phyloP scores from a whole-genome alignment of 1,284 basidiomycete species.

The Tilletia indica region DNA sequence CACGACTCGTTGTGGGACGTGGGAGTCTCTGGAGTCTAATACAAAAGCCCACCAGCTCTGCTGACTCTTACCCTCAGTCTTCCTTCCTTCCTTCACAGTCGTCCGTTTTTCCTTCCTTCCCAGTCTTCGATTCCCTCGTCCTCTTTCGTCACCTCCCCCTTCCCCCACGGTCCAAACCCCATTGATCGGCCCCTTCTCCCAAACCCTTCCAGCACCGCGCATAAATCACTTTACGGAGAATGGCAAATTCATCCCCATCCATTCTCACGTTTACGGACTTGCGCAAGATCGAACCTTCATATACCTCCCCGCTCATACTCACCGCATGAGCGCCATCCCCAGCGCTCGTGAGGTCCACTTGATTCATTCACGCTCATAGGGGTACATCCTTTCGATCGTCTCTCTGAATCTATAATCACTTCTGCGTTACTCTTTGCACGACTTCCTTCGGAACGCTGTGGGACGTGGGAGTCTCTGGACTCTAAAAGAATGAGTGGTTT shows the following conservation, averaged over 20 bases:
- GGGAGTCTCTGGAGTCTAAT: no score
- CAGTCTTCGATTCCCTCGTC: background rate
- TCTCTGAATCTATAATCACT: no score
- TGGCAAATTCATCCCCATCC: no score
- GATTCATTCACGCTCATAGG: slow-evolving; percentile 43
- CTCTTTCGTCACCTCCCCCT: background rate
- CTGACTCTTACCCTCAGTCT: background rate
- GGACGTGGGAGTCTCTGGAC: no score
- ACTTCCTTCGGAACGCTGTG: no score
- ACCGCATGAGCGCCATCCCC: slow-evolving; percentile 27
- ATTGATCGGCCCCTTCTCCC: background rate
- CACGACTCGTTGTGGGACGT: no score
- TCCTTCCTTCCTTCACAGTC: background rate
- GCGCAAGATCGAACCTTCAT: slow-evolving; percentile 31
- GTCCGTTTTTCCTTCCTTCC: background rate
- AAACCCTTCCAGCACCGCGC: background rate
- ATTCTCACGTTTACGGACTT: slow-evolving; percentile 33
- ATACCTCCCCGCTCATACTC: slow-evolving; percentile 41
- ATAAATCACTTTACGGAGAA: slow-evolving; percentile 16
- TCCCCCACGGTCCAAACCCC: background rate
- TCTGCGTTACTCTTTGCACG: no score
- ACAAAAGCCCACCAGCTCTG: background rate
- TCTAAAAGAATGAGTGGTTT: no score
- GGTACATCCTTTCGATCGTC: slow-evolving; percentile 26
- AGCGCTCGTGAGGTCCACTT: slow-evolving; percentile 23